A percentile compares a stretch with the other conserved stretches of the same genome.
Evolutionary conservation across 1,139 yeast genomes (phyloP).

Genomic region (Yamadazyma sp.): DNA sequence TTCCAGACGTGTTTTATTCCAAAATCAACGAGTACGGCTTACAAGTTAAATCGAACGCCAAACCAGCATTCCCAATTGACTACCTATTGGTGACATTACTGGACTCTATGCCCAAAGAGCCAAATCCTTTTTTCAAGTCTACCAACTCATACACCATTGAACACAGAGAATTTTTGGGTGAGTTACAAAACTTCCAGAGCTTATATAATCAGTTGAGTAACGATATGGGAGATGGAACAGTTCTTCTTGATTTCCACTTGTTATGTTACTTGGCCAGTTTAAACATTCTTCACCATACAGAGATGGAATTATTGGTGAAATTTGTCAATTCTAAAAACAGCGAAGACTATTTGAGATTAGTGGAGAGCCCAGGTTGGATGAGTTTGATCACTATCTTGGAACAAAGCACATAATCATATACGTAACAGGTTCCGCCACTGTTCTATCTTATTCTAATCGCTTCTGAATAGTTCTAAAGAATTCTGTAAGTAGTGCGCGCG

Average conservation of each 20-base stretch:
- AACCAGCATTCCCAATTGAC: slow-evolving; percentile 95
- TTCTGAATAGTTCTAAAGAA: slow-evolving; percentile 7
- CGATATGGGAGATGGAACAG: slow-evolving; percentile 42
- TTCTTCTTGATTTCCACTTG: slow-evolving; percentile 71
- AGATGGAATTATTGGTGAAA: slow-evolving; percentile 46
- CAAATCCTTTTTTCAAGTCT: slow-evolving; percentile 47
- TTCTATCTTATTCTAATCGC: slow-evolving; percentile 1
- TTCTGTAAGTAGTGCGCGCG: slow-evolving; percentile 1
- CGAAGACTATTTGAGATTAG: slow-evolving; percentile 51
- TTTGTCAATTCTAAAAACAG: slow-evolving; percentile 38
- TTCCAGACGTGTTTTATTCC: slow-evolving; percentile 90
- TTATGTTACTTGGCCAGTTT: slow-evolving; percentile 54
- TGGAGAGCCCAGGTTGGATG: slow-evolving; percentile 75
- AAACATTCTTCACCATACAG: slow-evolving; percentile 54
- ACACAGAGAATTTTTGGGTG: slow-evolving; percentile 74
- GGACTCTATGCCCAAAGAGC: slow-evolving; percentile 84
- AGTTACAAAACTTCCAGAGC: slow-evolving; percentile 59
- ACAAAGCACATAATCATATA: slow-evolving; percentile 22
- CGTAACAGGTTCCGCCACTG: background rate
- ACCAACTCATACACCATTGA: slow-evolving; percentile 62
- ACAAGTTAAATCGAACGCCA: slow-evolving; percentile 84
- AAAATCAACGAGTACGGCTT: slow-evolving; percentile 85
- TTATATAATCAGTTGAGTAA: slow-evolving; percentile 45
- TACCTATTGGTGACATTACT: slow-evolving; percentile 84
- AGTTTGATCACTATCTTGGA: slow-evolving; percentile 62